Evolutionary conservation across 2,329 filamentous ascomycete species (phyloP).

Genomic region (Teratosphaeria pseudoeucalypti): DNA sequence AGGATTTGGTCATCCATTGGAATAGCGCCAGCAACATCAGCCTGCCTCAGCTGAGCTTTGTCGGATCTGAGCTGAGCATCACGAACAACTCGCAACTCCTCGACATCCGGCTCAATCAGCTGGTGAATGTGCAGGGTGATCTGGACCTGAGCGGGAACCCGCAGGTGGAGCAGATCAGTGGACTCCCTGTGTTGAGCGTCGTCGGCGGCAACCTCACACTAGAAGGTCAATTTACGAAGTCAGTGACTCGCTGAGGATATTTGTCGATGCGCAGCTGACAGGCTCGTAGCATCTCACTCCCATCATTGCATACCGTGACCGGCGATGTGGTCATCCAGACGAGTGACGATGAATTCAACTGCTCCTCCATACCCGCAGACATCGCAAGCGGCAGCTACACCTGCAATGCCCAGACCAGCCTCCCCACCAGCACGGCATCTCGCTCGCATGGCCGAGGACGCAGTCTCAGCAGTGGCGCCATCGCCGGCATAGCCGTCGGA

Average conservation of each 20-base stretch:
- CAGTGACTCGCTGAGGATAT: not conserved
- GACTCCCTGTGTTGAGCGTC: not conserved
- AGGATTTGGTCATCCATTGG: constrained; percentile 2
- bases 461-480: not conserved
- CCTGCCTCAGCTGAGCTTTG: constrained; percentile 3
- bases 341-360: not conserved
- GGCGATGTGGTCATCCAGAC: not conserved
- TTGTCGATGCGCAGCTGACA: not conserved
- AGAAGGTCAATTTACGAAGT: constrained; percentile 2
- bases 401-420: not conserved
- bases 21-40: constrained; percentile 1
- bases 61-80: constrained; percentile 1
- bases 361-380: not conserved
- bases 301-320: not conserved
- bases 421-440: not conserved
- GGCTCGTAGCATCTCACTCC: not conserved
- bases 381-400: not conserved
- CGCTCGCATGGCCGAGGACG: not conserved
- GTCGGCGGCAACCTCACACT: constrained; percentile 3
- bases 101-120: not conserved
- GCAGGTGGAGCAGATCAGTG: not conserved
- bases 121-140: constrained; percentile 4
- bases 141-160: not conserved
- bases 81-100: constrained; percentile 1
- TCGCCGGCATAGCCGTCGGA: not conserved